Conservation (phyloP, 2,329 filamentous ascomycete genomes). For the Epichloe glyceriae region DNA sequence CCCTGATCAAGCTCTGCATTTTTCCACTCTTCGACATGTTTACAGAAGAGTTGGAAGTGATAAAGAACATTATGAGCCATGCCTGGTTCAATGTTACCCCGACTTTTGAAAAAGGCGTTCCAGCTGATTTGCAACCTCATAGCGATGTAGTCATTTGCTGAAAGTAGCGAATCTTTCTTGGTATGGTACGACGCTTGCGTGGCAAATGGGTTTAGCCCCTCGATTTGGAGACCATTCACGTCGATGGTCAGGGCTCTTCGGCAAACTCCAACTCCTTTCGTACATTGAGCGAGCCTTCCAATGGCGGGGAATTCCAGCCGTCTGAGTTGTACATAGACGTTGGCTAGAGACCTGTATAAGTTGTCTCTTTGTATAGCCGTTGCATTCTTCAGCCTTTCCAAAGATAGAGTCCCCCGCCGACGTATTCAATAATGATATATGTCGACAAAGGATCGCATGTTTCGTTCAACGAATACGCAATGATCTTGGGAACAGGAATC, state of each 20-base stretch:
- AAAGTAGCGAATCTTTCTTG: background rate
- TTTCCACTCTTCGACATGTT: too few species aligned
- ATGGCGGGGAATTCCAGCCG: conserved; percentile 7
- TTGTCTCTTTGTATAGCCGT: background rate
- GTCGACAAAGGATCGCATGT: background rate
- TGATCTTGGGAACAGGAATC: conserved; percentile 1
- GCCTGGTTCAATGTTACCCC: too few species aligned
- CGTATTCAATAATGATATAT: conserved; percentile 7
- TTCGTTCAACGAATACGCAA: background rate
- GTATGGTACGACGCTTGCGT: conserved; percentile 4
- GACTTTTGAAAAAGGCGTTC: conserved; percentile 6
- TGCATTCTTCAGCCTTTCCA: conserved; percentile 2
- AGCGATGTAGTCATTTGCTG: conserved; percentile 5
- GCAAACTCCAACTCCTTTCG: conserved; percentile 1
- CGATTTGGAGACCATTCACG: conserved; percentile 7
- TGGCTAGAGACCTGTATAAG: conserved; percentile 7
- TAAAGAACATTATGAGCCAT: too few species aligned
- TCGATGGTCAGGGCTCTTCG: conserved; percentile 5
- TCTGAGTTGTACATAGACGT: conserved; percentile 9
- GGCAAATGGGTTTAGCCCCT: conserved; percentile 4
- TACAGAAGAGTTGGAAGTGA: too few species aligned
- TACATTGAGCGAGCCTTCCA: conserved; percentile 1
- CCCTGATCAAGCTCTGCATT: conserved; percentile 3
- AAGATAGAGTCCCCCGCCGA: background rate
- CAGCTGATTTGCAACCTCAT: conserved; percentile 7